Conservation (phyloP, 176 grass and related monocot species). For the Secale cereale region DNA sequence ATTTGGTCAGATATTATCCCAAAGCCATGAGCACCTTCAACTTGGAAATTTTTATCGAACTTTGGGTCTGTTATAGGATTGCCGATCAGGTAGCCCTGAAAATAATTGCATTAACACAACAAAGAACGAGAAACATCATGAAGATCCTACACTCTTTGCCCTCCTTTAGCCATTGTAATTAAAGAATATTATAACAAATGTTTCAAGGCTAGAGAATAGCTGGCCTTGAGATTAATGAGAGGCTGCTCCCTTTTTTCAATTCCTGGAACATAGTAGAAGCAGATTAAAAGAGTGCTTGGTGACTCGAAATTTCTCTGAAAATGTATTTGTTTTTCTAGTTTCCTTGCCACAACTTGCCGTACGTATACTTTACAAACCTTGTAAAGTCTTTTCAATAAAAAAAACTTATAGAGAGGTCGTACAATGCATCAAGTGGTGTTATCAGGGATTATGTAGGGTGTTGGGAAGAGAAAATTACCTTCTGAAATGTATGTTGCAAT, state of each 20-base stretch:
- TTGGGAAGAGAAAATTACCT: conserved; percentile 19
- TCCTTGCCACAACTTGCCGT: background rate
- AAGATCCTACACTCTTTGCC: background rate
- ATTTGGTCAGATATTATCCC: conserved; percentile 66
- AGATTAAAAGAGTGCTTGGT: background rate
- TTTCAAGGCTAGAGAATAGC: background rate
- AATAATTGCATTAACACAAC: background rate
- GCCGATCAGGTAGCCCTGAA: conserved; percentile 52
- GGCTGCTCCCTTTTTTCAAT: conserved; percentile 31
- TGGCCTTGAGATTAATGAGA: conserved; percentile 42
- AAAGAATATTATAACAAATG: background rate
- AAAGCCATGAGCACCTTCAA: conserved; percentile 41
- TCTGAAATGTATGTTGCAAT: conserved; percentile 34
- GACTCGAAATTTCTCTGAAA: background rate
- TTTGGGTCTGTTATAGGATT: conserved; percentile 31
- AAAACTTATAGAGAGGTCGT: no score
- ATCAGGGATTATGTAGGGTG: background rate
- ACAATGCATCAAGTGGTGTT: background rate
- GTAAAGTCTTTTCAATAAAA: no score
- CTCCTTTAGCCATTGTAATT: background rate
- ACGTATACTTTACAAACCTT: no score
- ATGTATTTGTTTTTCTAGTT: background rate
- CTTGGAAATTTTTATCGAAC: conserved; percentile 9
- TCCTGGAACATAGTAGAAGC: conserved; percentile 9
- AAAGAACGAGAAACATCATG: background rate